Evolutionary conservation across 2,329 filamentous ascomycete species (phyloP), one percentile per base, ranked within the genome.

Genomic region (Cercospora zeae-maydis): DNA sequence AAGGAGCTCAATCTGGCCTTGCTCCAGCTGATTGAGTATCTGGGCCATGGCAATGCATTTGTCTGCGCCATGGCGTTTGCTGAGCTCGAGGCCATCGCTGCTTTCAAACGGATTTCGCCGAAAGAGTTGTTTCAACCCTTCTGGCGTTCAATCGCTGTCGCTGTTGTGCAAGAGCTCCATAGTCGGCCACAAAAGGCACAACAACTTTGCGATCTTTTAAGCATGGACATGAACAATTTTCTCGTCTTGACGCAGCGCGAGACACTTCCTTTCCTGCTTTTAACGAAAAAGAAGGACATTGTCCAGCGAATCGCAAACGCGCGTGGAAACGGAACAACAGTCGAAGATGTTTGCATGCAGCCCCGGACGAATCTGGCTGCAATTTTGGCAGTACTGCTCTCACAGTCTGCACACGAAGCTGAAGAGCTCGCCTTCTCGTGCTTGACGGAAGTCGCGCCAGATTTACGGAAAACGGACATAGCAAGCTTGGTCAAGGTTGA

Each of bases 1-100:
- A 87, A 93, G 66, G 92, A 96, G 73, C 84, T 96, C 60, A 95
- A 95, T 69, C 84, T 97, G 58, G 89, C 95, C 21, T 80, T 99
- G 31, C 83, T 96, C 61, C 88, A 90, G 67, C 83, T 98, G 6
- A 82, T 97, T 8, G 90, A 96, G 62, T 96, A 95, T 73, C 81
- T 98, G 8, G 93, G 93, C 7, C 89, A 95, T 77, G 81, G 85
- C 45, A 96, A 96, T 74, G 84, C 86, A 39, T 84, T 96, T 33
- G 81, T 96, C 8, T 91, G 88, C 58, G 89, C 88, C 4, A 85
- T 92, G 66, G 91, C 93, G 3, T 95, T 92, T 74, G 89, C 90
- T 67, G 93, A 96, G 78, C 86, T 90, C 65, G 81, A 89, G 19
- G 87, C 86, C 64, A 81, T 98, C 54, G 89, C 92, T 1, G 84